phyloP scores from a whole-genome alignment of 306 rosid species.

The Prunus armeniaca region DNA sequence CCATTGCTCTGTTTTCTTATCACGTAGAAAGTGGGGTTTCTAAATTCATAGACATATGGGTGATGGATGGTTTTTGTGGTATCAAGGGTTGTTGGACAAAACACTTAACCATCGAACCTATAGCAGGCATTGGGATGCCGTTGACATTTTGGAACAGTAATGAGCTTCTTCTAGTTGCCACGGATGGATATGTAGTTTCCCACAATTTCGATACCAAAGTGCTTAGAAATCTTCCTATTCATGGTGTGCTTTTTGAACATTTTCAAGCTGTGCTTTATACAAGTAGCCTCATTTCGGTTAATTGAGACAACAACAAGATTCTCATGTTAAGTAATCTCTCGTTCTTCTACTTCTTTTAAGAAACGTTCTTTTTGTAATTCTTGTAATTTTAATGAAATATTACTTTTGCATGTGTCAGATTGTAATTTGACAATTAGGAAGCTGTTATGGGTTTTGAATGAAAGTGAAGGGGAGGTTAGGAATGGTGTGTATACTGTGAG shows the following conservation, averaged over 20 bases:
- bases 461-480: too few relatives aligned
- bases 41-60: neutral
- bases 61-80: neutral
- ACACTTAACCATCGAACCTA: neutral
- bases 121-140: neutral
- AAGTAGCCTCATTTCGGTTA: neutral
- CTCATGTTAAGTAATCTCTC: too few relatives aligned
- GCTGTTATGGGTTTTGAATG: too few relatives aligned
- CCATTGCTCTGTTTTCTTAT: neutral
- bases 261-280: neutral
- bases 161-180: neutral
- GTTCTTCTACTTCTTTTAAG: too few relatives aligned
- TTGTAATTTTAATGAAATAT: too few relatives aligned
- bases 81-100: neutral
- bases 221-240: neutral
- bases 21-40: neutral
- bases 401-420: too few relatives aligned
- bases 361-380: too few relatives aligned
- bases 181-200: neutral
- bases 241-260: neutral
- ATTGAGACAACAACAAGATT: neutral
- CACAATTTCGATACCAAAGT: neutral
- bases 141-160: conserved; percentile 6
- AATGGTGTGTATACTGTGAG: too few relatives aligned
- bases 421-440: too few relatives aligned